A percentile compares a stretch with the other conserved stretches of the same genome.
phyloP scores from a whole-genome alignment of 2,329 filamentous ascomycete genomes.

The Orbilia oligospora region DNA sequence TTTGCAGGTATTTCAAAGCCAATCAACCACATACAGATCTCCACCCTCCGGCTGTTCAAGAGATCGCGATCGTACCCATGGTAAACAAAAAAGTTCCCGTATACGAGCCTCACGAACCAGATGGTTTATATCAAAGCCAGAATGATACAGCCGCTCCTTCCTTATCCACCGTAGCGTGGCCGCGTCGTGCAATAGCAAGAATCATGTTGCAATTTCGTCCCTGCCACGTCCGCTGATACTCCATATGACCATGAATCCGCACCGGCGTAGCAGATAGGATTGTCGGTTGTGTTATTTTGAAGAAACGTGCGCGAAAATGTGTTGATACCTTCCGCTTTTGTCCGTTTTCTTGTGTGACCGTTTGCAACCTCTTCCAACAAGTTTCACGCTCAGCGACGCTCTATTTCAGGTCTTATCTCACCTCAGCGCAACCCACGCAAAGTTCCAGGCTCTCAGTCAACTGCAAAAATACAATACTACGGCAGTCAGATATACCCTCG shows the following conservation, averaged over 20 bases:
- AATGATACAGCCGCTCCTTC: not conserved
- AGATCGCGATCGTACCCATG: not conserved
- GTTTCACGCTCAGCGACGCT: conserved; percentile 13
- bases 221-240: not conserved
- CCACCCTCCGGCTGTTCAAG: not conserved
- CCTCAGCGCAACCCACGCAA: conserved; percentile 11
- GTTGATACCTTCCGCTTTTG: conserved; percentile 58
- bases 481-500: not conserved
- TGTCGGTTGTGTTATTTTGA: conserved; percentile 22
- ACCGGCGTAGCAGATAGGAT: not conserved
- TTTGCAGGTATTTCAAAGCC: not conserved
- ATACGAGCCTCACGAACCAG: conserved; percentile 10
- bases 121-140: not conserved
- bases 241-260: too few species aligned
- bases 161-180: conserved; percentile 1
- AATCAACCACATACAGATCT: not conserved
- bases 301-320: conserved; percentile 4
- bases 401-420: not conserved
- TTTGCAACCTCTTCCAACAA: conserved; percentile 53
- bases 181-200: conserved; percentile 1
- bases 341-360: conserved; percentile 41
- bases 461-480: conserved; percentile 1
- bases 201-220: not conserved
- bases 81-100: conserved; percentile 9
- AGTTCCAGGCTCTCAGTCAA: conserved; percentile 3